Evolutionary conservation across 2,329 filamentous ascomycete genomes (phyloP).

Genomic region (Aspergillus sp.): DNA sequence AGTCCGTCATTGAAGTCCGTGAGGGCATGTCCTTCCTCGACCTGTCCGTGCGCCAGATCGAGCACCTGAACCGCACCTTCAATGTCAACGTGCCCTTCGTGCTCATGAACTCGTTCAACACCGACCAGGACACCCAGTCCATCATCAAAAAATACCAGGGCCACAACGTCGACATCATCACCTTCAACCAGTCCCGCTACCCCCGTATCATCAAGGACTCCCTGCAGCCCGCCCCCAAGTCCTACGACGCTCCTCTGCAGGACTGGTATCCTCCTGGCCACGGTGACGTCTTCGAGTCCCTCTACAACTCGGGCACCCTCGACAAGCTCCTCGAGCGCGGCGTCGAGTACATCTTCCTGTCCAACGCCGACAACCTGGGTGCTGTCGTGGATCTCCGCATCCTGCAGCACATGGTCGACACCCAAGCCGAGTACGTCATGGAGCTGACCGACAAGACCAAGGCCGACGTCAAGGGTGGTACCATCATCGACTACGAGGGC

Average conservation of each 20-base stretch:
- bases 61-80: conserved; percentile 98
- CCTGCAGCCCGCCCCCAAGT: conserved; percentile 90
- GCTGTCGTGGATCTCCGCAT: conserved; percentile 97
- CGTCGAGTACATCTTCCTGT: conserved; percentile 97
- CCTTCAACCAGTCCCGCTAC: conserved; percentile 99
- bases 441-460: conserved; percentile 99
- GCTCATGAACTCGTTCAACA: conserved; percentile 99
- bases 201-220: conserved; percentile 98
- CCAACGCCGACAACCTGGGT: conserved; percentile 98
- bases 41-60: conserved; percentile 96
- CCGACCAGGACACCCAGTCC: conserved; percentile 92
- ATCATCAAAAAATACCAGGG: conserved; percentile 99
- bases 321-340: conserved; percentile 94
- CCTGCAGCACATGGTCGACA: conserved; percentile 98
- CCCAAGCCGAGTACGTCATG: conserved; percentile 98
- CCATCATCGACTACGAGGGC: conserved; percentile 99
- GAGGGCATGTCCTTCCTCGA: conserved; percentile 99
- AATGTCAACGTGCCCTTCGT: conserved; percentile 96
- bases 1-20: conserved; percentile 98
- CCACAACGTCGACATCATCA: conserved; percentile 98
- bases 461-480: conserved; percentile 99
- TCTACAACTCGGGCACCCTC: conserved; percentile 98
- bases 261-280: conserved; percentile 99
- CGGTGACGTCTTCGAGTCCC: conserved; percentile 98
- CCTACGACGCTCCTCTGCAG: conserved; percentile 77